Evolutionary conservation across 2,329 filamentous ascomycete species (phyloP).

Genomic region (Cladorrhinum sp.): DNA sequence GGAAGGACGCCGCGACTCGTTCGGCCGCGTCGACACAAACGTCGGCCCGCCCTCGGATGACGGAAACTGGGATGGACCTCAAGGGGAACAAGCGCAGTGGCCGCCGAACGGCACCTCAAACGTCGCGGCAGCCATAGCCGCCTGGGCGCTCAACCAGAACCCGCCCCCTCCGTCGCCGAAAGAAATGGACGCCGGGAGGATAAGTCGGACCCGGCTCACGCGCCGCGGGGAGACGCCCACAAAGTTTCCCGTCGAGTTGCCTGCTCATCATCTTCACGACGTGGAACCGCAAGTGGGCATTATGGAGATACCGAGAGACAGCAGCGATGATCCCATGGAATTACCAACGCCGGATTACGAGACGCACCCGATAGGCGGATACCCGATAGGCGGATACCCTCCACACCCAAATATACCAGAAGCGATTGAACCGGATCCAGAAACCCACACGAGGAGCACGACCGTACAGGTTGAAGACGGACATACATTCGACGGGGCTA

Average conservation of each 20-base stretch:
- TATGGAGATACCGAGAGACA: not conserved
- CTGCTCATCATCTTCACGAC: not conserved
- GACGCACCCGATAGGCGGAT: not conserved
- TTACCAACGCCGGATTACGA: not conserved
- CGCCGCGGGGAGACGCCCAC: not conserved
- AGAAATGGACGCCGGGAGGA: conserved; percentile 17
- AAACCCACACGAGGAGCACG: not conserved
- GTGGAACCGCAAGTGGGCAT: not conserved
- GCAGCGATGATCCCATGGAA: not conserved
- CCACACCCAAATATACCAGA: not conserved
- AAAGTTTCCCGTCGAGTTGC: not conserved
- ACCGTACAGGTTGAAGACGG: not conserved
- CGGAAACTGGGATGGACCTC: not conserved
- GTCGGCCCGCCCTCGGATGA: conserved; percentile 10
- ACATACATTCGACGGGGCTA: not conserved
- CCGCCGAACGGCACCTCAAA: not conserved
- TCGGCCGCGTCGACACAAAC: conserved; percentile 17
- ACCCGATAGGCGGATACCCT: not conserved
- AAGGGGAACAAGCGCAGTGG: not conserved
- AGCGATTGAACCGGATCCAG: not conserved
- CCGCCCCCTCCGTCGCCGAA: conserved; percentile 11
- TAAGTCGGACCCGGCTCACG: not conserved
- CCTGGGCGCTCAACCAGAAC: conserved; percentile 10
- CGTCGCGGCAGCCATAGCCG: conserved; percentile 12
- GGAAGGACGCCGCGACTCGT: conserved; percentile 11